Evolutionary conservation across 192 early-diverging fungal genomes (phyloP), one percentile per base, ranked within the genome.

Genomic region (Gaertneriomyces sp.): DNA sequence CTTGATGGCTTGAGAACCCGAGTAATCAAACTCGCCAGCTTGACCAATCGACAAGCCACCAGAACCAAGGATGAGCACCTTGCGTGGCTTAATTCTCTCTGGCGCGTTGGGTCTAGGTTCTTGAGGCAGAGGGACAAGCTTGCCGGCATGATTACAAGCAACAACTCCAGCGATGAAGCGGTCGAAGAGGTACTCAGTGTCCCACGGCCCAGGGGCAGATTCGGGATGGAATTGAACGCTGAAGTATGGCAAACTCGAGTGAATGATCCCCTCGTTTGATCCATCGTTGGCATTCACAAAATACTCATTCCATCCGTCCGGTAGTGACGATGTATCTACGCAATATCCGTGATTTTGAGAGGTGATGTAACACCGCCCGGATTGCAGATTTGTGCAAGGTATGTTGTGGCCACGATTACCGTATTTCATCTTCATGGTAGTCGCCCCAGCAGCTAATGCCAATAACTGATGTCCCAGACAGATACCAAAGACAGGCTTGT

Each of bases 331-430:
- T 47, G 87, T 83, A 76, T 96, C 90, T 66, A 99, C 96, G 7
- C 93, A 94, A 78, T 91, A 99, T 33, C 94, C 95, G 76, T 98
- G 96, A 82, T 99, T 99, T 81, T 99, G 96, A 7, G 95, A 95
- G 5, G 93, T 95, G 68, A 99, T 99, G 81, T 95, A 95, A 77
- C 96, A 99, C 51, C 95, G 91, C 59, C 95, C 90, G 60, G 93
- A 94, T 61, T 91, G 84, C 85, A 93, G 78, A 76, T 98, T 86
- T 0, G 95, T 97, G 81, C 96, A 99, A 40, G 96, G 96, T 67
- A 99, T 98, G 81, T 99, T 99, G 73, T 99, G 96, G 33, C 96
- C 96, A 72, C 96, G 91, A 84, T 99, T 99, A 70, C 96, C 96
- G 71, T 90, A 99, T 71, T 93, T 93, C 91, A 99, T 92, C 82